Conservation (phyloP, 2,329 filamentous ascomycete species). For the Cercospora janseana region DNA sequence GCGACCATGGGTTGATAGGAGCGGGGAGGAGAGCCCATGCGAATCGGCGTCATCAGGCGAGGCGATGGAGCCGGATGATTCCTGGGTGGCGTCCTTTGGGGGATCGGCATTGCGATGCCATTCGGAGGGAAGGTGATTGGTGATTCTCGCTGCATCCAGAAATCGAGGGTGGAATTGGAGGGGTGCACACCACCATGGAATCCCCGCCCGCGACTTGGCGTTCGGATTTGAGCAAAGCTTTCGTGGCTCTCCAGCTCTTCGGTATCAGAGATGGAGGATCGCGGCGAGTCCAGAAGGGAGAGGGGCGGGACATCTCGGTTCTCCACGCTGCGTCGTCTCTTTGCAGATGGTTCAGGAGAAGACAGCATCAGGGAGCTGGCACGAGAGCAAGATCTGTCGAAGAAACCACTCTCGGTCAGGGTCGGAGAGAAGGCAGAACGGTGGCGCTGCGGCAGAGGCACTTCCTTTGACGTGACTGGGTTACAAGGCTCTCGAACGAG, state of each 20-base stretch:
- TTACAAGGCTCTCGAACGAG: neutral
- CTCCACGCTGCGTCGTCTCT: neutral
- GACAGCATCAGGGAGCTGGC: constrained; percentile 16
- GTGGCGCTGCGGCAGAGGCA: too few species aligned
- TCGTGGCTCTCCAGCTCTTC: constrained; percentile 33
- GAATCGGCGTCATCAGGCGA: constrained; percentile 30
- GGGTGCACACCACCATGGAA: too few species aligned
- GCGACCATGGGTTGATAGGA: constrained; percentile 14
- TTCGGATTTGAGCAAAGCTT: constrained; percentile 33
- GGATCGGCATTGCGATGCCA: constrained; percentile 23
- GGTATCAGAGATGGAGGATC: constrained; percentile 17
- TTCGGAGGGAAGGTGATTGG: too few species aligned
- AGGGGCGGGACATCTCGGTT: constrained; percentile 2
- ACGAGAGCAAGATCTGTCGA: constrained; percentile 10
- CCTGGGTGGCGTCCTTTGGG: constrained; percentile 6
- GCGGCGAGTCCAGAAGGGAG: constrained; percentile 18
- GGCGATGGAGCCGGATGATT: constrained; percentile 6
- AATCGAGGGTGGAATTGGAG: constrained; percentile 14
- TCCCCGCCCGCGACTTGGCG: constrained; percentile 26
- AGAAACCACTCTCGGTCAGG: neutral
- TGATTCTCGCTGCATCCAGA: too few species aligned
- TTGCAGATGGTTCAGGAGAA: constrained; percentile 14
- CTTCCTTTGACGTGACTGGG: too few species aligned
- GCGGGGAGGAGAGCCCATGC: constrained; percentile 33
- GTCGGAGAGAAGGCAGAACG: constrained; percentile 12